Evolutionary conservation across 768 basidiomycete genomes (phyloP), one percentile per base, ranked within the genome.

Genomic region (Lactarius hatsudake): DNA sequence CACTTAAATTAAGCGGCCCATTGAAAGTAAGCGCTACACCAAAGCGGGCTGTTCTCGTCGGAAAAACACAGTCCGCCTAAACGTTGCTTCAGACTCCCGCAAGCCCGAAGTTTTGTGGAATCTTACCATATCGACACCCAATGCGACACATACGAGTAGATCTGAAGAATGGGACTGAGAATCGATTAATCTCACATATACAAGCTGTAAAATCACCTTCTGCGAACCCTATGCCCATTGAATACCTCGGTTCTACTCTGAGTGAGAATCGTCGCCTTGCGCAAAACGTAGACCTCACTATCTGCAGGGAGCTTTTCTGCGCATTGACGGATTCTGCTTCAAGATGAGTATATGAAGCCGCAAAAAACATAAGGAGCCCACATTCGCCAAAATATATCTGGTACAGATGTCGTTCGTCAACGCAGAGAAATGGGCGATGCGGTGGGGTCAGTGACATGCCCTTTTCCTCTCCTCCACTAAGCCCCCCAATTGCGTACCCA

Each of bases 401-500:
- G 8, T 3, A 36, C 62, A 59, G 65, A 58, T 15, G 30, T 32
- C 42, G 40, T 53, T 30, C 10, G 18, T 28, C 38, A 54, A 53
- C 38, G 13, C 30, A 53, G 42, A 8, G 40, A 61, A 18, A 51
- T n/a, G 36, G 36, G n/a, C 23, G 36, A 48, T 26, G 45, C 34
- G 28, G 34, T 32, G 62, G 20, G 48, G 51, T 51, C 7, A 32
- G 59, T 20, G 61, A 34, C 77, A 40, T 66, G 88, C 93, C 93
- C 85, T 96, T 94, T 76, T 88, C 92, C 80, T 96, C 94, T 17
- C 94, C 94, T 28, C 94, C 94, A 70, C 91, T 94, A 10, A 96
- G 79, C 2, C 94, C 94, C 28, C 94, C 94, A 64, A 96, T 91
- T 9, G 94, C 94, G 75, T 91, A 96, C 1, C 94, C 94, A n/a